Evolutionary conservation across 768 basidiomycete species (phyloP).

Genomic region (Macrocybe gigantea): DNA sequence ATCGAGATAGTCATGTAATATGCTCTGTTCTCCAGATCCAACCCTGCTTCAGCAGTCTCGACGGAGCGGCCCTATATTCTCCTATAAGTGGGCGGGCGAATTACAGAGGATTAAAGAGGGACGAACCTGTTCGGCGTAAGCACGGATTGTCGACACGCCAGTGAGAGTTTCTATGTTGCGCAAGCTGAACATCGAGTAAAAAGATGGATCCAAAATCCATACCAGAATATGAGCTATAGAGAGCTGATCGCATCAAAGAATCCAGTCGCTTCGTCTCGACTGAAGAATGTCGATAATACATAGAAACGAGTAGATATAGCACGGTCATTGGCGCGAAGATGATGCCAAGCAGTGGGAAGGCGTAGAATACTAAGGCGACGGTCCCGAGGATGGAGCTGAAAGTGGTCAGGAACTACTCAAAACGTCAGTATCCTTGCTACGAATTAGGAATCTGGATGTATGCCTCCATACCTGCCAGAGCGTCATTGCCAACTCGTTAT

Average conservation of each 20-base stretch:
- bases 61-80: conserved; percentile 39
- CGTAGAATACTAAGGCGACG: conserved; percentile 56
- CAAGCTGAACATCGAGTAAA: neutral
- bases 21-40: conserved; percentile 56
- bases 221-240: conserved; percentile 59
- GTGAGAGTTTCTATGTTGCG: conserved; percentile 47
- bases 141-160: conserved; percentile 57
- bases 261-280: conserved; percentile 63
- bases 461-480: conserved; percentile 34
- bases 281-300: conserved; percentile 57
- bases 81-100: neutral
- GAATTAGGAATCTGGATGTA: neutral
- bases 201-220: conserved; percentile 1
- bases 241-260: conserved; percentile 52
- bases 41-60: conserved; percentile 41
- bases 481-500: conserved; percentile 40
- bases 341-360: conserved; percentile 61
- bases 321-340: conserved; percentile 49
- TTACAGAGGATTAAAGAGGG: neutral
- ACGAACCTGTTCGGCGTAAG: conserved; percentile 47
- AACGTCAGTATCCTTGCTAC: neutral
- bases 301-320: conserved; percentile 45
- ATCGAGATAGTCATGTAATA: conserved; percentile 60
- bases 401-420: conserved; percentile 31
- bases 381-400: conserved; percentile 45